phyloP scores from a whole-genome alignment of 768 basidiomycete species.

The Gymnopilus dilepis region DNA sequence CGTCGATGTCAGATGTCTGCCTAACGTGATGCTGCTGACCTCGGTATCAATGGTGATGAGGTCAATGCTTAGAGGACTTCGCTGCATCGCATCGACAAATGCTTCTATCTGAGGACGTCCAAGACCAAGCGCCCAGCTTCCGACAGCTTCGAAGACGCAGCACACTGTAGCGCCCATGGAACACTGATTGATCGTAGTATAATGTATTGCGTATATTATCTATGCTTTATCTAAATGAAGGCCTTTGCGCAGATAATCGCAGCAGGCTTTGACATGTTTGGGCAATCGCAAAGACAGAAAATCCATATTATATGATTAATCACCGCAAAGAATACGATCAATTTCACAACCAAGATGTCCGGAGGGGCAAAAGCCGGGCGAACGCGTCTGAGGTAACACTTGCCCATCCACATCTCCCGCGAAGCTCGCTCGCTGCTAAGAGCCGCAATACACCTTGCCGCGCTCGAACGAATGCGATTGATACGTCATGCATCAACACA shows the following conservation, averaged over 20 bases:
- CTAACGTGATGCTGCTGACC: constrained; percentile 6
- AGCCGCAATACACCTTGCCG: too few species aligned
- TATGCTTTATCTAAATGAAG: neutral
- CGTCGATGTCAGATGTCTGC: constrained; percentile 1
- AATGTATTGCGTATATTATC: constrained; percentile 8
- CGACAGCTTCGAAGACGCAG: constrained; percentile 7
- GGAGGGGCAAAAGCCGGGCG: too few species aligned
- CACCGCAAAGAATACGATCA: too few species aligned
- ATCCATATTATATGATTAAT: too few species aligned
- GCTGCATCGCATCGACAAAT: neutral
- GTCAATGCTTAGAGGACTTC: neutral
- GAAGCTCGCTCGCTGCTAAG: too few species aligned
- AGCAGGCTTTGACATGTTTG: neutral
- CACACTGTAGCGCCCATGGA: neutral
- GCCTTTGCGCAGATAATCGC: constrained; percentile 16
- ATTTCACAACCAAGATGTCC: too few species aligned
- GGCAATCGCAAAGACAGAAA: too few species aligned
- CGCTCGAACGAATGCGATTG: too few species aligned
- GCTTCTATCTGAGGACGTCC: neutral
- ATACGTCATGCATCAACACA: neutral
- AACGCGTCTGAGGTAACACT: too few species aligned
- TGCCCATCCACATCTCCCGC: too few species aligned
- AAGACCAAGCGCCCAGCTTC: neutral
- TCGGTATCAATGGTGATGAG: constrained; percentile 6
- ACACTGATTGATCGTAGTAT: neutral